Evolutionary conservation across 305 asterid species (phyloP), one percentile per base, ranked within the genome.

Genomic region (Fraxinus albicans): DNA sequence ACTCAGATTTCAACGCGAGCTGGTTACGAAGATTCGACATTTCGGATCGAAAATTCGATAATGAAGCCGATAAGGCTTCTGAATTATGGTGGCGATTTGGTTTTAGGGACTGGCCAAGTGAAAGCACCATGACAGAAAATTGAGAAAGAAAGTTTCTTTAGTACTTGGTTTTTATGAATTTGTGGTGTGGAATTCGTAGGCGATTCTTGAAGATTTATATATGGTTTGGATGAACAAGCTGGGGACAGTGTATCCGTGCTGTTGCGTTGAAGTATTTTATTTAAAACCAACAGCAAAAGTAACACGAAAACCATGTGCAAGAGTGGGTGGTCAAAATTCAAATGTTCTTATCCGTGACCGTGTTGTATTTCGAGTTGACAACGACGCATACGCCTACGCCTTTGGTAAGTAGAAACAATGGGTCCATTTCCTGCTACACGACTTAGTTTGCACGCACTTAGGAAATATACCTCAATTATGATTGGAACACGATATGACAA

Each of bases 91-190:
- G 86, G 73, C 34, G 84, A 9, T 83, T 85, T 69, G 81, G 78
- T 73, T 77, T 90, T 58, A 86, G 80, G 40, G 91, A 80, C 44
- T 82, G 87, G 77, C 90, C 82, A 69, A 90, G 83, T 77, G 84
- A 77, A 60, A 91, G 83, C 81, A 90, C 88, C 97, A 93, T 91
- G n/a, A 27, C 76, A 65, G 1, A 80, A 73, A 13, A 79, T n/a
- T 79, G 40, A 55, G 80, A 10, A 23, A 69, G 35, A 44, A 44
- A 3, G 55, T 12, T 1, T 12, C 2, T 2, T 44, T 44, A 10
- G 55, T 44, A 12, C 55, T 44, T 13, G 55, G 55, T 12, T 44
- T 44, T 17, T 50, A 13, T 15, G 63, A 50, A 50, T 50, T 50
- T 15, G 63, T 50, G 63, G 63, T 4, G 58, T 47, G 6, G 1